A percentile compares a stretch with the other conserved stretches of the same genome.
Conservation (phyloP, 345 rosid genomes). For the Linum lewisii region DNA sequence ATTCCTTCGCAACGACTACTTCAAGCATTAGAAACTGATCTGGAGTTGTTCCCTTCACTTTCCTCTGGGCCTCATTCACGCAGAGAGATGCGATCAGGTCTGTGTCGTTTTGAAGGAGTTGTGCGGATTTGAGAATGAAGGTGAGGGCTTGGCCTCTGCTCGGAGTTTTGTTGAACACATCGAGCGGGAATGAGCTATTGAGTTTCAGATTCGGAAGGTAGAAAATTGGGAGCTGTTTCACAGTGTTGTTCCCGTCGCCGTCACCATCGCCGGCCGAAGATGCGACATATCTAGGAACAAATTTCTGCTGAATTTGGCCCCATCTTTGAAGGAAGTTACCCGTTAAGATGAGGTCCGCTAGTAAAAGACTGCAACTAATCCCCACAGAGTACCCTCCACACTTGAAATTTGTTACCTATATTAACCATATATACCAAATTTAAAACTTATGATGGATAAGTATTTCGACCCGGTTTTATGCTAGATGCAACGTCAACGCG, state of each 20-base stretch:
- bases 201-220: constrained; percentile 37
- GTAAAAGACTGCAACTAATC: constrained; percentile 62
- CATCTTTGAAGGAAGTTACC: constrained; percentile 44
- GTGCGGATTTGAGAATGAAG: constrained; percentile 20
- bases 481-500: too few relatives aligned
- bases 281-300: constrained; percentile 15
- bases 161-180: constrained; percentile 19
- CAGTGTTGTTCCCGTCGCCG: too few relatives aligned
- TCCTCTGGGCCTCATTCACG: constrained; percentile 27
- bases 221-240: constrained; percentile 32
- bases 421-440: background rate
- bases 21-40: constrained; percentile 22
- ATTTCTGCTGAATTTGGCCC: constrained; percentile 40
- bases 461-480: too few relatives aligned
- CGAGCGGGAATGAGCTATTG: background rate
- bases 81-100: constrained; percentile 21
- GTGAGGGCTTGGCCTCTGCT: constrained; percentile 27
- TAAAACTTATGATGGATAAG: too few relatives aligned
- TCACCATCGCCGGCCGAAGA: constrained; percentile 5
- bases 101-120: constrained; percentile 8
- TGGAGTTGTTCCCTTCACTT: constrained; percentile 11
- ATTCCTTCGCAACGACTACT: constrained; percentile 25
- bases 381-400: constrained; percentile 89
- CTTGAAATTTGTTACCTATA: constrained; percentile 71
- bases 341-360: constrained; percentile 42